Evolutionary conservation across 305 asterid genomes (phyloP).

Genomic region (Fraxinus xanthoxyloides): DNA sequence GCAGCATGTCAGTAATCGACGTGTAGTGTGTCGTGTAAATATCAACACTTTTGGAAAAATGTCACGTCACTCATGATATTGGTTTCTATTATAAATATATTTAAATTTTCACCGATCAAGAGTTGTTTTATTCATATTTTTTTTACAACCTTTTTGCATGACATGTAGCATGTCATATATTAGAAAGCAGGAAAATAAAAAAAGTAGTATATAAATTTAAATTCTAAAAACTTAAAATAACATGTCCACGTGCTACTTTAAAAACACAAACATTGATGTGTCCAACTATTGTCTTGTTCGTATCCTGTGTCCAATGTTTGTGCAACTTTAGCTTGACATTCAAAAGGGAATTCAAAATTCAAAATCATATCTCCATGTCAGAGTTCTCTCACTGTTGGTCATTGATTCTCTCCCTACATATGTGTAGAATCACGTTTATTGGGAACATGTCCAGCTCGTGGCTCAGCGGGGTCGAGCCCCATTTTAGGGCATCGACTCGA

Average conservation of each 20-base stretch:
- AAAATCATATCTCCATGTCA: not conserved
- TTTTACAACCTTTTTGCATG: not conserved
- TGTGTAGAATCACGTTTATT: too few relatives aligned
- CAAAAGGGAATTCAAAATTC: not conserved
- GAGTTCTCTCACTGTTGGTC: not conserved
- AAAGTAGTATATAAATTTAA: not conserved
- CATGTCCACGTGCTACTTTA: not conserved
- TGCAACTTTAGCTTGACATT: not conserved
- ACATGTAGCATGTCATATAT: not conserved
- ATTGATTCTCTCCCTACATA: not conserved
- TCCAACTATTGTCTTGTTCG: not conserved
- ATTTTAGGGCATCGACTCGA: too few relatives aligned
- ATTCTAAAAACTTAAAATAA: not conserved
- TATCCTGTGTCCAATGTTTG: not conserved
- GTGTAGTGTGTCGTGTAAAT: not conserved
- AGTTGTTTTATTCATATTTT: too few relatives aligned
- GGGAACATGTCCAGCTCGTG: too few relatives aligned
- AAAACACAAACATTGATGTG: not conserved
- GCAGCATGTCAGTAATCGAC: not conserved
- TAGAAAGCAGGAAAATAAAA: not conserved
- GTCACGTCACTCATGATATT: not conserved
- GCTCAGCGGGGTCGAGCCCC: too few relatives aligned
- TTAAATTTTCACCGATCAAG: not conserved
- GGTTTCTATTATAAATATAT: not conserved
- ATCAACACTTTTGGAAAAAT: not conserved